Conservation (phyloP, 768 basidiomycete species). For the Termitomyces sp. region DNA sequence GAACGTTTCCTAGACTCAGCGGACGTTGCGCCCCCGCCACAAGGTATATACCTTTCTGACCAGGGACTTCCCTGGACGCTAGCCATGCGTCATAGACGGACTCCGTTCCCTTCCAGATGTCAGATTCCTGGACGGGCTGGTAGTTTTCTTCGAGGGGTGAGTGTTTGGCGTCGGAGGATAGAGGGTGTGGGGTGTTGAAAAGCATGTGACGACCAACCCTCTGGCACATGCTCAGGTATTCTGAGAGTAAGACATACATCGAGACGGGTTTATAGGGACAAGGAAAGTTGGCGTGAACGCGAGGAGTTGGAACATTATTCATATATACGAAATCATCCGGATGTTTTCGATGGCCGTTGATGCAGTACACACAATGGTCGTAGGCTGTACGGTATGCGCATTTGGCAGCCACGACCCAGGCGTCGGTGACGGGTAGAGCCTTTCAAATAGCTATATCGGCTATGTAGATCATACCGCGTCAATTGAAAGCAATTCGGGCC, state of each 20-base stretch:
- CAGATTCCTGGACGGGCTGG: conserved; percentile 1
- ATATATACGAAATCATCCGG: conserved; percentile 48
- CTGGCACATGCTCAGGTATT: conserved; percentile 36
- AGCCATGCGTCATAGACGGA: conserved; percentile 54
- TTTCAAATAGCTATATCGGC: conserved; percentile 35
- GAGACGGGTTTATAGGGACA: conserved; percentile 20
- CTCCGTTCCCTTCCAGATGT: conserved; percentile 18
- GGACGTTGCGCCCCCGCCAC: conserved; percentile 69
- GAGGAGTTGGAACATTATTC: conserved; percentile 15
- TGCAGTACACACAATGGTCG: conserved; percentile 32
- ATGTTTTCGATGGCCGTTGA: conserved; percentile 44
- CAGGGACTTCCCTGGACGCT: conserved; percentile 49
- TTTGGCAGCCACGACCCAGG: conserved; percentile 43
- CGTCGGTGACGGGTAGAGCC: conserved; percentile 23
- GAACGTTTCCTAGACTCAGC: conserved; percentile 53
- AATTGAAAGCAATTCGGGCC: conserved; percentile 15
- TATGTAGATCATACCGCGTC: conserved; percentile 14
- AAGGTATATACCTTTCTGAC: conserved; percentile 41
- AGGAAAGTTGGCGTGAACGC: conserved; percentile 17
- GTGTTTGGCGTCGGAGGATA: conserved; percentile 21
- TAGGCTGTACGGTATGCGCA: conserved; percentile 40
- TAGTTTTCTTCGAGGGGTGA: conserved; percentile 7
- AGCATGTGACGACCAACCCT: conserved; percentile 32
- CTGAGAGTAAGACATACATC: conserved; percentile 30
- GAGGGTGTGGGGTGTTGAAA: conserved; percentile 33